Evolutionary conservation across 305 asterid genomes (phyloP), one percentile per base, ranked within the genome.

Genomic region (Solanum hybrid): DNA sequence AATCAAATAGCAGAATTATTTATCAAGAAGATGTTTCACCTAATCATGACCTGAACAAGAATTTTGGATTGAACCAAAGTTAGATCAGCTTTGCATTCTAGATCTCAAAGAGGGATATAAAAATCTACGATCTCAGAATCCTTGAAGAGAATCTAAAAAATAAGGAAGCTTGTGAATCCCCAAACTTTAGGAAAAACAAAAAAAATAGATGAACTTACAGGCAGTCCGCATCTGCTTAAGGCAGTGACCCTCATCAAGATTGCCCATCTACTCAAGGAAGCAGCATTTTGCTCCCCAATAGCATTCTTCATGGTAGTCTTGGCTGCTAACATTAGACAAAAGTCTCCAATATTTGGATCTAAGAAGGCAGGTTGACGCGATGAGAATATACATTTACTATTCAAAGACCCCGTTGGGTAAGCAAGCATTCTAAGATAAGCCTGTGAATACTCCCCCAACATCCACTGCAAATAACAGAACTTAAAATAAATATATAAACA

Each of bases 321-420:
- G 90, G 91, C 91, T 91, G 99, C 95, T 94, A 98, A 93, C 96
- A 97, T 92, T 89, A 94, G 92, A 96, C 99, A 98, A 92, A 95
- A 95, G 84, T 94, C 98, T 84, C 99, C 97, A 85, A 98, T 89
- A 91, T 94, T 95, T 87, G 99, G 99, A 92, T 98, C 97, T 93
- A 96, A 91, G 93, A 96, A 95, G 85, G 95, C 92, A 87, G 93
- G 92, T 90, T 92, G 95, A 85, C 90, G 86, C 60, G 98, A 91
- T 37, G 96, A 92, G 87, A 94, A 91, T 91, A 90, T 87, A 22
- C 94, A 90, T 78, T 92, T 94, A 87, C 95, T 88, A 89, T 89
- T 88, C 92, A 87, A 88, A 7, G 94, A 90, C 86, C 88, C 93
- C 91, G 85, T 92, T 93, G 92, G 94, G 78, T 80, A 89, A 91